Percentiles rank a stretch among this genome's conserved stretches.
phyloP scores from a whole-genome alignment of 208 protist species.

The Herpetomonas tarakana region DNA sequence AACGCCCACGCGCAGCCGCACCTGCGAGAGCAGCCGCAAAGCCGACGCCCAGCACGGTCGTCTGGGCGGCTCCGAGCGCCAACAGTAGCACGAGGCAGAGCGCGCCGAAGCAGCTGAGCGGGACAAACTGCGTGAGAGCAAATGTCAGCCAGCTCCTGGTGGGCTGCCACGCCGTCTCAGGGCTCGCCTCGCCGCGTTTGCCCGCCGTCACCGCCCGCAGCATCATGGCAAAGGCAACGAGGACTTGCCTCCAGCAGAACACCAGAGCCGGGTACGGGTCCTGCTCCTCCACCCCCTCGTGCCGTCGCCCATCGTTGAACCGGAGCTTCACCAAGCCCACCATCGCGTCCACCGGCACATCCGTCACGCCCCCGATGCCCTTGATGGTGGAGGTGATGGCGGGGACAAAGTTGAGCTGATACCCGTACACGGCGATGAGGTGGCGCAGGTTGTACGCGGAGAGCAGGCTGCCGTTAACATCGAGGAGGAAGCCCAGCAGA shows the following conservation, averaged over 20 bases:
- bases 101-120: background rate
- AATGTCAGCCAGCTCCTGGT: constrained; percentile 3
- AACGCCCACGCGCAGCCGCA: background rate
- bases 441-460: constrained; percentile 9
- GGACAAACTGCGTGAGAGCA: constrained; percentile 1
- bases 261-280: background rate
- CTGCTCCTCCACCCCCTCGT: background rate
- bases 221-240: background rate
- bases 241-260: background rate
- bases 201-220: background rate
- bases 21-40: background rate
- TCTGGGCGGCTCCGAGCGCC: constrained; percentile 2
- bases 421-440: constrained; percentile 5
- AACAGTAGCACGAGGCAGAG: constrained; percentile 4
- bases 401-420: constrained; percentile 13
- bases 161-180: background rate
- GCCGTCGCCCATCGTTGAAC: background rate
- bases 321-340: background rate
- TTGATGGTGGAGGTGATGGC: constrained; percentile 5
- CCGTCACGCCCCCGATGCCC: background rate
- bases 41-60: constrained; percentile 3
- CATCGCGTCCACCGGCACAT: constrained; percentile 4
- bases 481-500: background rate
- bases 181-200: background rate
- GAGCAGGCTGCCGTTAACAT: background rate